Percentiles rank a stretch among this genome's conserved stretches.
Evolutionary conservation across 2,329 filamentous ascomycete species (phyloP).

Genomic region (Phialophora chinensis): DNA sequence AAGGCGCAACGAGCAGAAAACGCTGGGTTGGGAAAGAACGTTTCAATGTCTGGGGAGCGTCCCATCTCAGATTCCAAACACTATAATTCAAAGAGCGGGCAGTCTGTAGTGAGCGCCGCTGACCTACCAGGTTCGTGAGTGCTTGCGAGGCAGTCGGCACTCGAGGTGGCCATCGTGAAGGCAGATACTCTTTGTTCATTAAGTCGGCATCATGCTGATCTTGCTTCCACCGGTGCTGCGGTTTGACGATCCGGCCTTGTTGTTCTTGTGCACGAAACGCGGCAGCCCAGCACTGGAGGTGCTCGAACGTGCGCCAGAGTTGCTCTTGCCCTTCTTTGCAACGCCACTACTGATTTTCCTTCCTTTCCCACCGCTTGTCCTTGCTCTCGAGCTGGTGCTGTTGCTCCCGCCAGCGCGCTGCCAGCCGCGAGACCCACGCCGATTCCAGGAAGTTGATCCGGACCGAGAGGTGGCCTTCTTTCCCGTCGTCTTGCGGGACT

Average conservation of each 20-base stretch:
- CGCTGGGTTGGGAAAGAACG: not conserved
- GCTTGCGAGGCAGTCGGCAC: not conserved
- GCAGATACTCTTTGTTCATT: constrained; percentile 21
- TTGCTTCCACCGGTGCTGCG: constrained; percentile 28
- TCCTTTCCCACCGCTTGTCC: constrained; percentile 11
- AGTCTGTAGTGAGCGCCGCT: not conserved
- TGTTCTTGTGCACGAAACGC: constrained; percentile 23
- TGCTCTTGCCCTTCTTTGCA: constrained; percentile 28
- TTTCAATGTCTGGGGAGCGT: not conserved
- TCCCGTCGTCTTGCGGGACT: constrained; percentile 9
- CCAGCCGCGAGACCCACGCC: constrained; percentile 8
- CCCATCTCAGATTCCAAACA: not conserved
- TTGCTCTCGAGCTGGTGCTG: constrained; percentile 19
- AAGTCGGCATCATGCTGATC: constrained; percentile 50
- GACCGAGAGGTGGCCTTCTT: constrained; percentile 18
- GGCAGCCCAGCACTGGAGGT: constrained; percentile 16
- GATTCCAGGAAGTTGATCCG: constrained; percentile 15
- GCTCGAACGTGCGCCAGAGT: constrained; percentile 27
- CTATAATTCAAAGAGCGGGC: not conserved
- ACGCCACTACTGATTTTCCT: constrained; percentile 16
- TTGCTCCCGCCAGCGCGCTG: constrained; percentile 14
- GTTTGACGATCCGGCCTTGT: constrained; percentile 11
- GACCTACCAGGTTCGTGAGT: not conserved
- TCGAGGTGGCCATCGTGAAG: not conserved
- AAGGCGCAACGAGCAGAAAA: not conserved